phyloP scores from a whole-genome alignment of 257 asterid species.

The Fraxinus anomala region DNA sequence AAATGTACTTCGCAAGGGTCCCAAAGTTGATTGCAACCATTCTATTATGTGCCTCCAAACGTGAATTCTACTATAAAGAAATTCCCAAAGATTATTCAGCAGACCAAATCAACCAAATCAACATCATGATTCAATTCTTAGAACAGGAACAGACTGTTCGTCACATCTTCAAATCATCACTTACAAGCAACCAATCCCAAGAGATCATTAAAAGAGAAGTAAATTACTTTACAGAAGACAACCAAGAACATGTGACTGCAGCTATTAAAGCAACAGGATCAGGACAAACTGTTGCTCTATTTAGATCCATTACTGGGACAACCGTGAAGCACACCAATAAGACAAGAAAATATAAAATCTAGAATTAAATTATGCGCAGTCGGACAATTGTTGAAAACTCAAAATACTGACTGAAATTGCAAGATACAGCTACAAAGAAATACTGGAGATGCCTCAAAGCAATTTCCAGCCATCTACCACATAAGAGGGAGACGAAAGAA shows the following conservation, averaged over 20 bases:
- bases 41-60: not conserved
- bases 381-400: not conserved
- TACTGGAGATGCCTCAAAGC: conserved; percentile 7
- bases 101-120: not conserved
- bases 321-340: no score
- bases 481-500: conserved; percentile 13
- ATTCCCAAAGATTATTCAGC: not conserved
- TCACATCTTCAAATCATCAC: not conserved
- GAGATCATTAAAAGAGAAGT: not conserved
- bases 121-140: not conserved
- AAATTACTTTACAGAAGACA: not conserved
- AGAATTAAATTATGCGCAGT: no score
- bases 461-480: conserved; percentile 9
- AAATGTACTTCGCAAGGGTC: not conserved
- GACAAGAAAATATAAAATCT: not conserved
- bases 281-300: not conserved
- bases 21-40: not conserved
- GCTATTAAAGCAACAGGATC: not conserved
- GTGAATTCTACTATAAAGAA: not conserved
- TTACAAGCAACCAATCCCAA: not conserved
- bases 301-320: not conserved
- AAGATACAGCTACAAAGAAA: not conserved
- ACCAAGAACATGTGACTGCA: not conserved
- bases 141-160: not conserved
- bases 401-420: not conserved